These are phyloP conservation scores for Pelargonium myrrhifolium DNA, from an alignment of 441 rosid species.

Conservation along the genomic window DNA sequence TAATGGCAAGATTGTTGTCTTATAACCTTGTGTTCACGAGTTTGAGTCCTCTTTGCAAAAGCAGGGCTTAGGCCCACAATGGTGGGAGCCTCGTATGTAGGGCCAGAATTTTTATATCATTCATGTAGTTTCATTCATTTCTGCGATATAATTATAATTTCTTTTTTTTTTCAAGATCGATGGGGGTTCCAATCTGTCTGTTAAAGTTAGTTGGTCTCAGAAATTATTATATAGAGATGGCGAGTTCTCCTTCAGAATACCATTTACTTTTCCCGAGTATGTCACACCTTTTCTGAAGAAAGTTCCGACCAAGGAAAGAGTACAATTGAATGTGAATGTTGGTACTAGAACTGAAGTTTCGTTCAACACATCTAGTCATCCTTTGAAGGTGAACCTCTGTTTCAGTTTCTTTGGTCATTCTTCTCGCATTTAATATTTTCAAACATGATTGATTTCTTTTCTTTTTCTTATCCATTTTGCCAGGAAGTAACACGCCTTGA, in stretches of 20 bases:
- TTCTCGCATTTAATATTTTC: slow-evolving; percentile 5
- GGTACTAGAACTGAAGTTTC: slow-evolving; percentile 59
- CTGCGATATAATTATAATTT: slow-evolving; percentile 3
- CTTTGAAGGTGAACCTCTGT: slow-evolving; percentile 45
- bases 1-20: no score
- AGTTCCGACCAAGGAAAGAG: slow-evolving; percentile 65
- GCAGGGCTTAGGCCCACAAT: no score
- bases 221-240: slow-evolving; percentile 50
- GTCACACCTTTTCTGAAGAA: slow-evolving; percentile 78
- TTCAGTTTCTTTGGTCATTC: slow-evolving; percentile 5
- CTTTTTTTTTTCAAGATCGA: slow-evolving; percentile 47
- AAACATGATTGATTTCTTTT: slow-evolving; percentile 8
- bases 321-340: slow-evolving; percentile 58
- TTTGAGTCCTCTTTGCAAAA: no score
- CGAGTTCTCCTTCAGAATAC: slow-evolving; percentile 51
- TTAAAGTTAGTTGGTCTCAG: slow-evolving; percentile 76
- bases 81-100: no score
- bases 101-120: background rate
- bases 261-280: slow-evolving; percentile 77
- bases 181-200: slow-evolving; percentile 69
- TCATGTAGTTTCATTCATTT: slow-evolving; percentile 9
- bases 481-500: slow-evolving; percentile 61
- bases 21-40: no score
- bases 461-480: slow-evolving; percentile 11
- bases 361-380: slow-evolving; percentile 74